A percentile compares a stretch with the other conserved stretches of the same genome.
Conservation (phyloP, 257 asterid genomes). For the Solanum piurae region DNA sequence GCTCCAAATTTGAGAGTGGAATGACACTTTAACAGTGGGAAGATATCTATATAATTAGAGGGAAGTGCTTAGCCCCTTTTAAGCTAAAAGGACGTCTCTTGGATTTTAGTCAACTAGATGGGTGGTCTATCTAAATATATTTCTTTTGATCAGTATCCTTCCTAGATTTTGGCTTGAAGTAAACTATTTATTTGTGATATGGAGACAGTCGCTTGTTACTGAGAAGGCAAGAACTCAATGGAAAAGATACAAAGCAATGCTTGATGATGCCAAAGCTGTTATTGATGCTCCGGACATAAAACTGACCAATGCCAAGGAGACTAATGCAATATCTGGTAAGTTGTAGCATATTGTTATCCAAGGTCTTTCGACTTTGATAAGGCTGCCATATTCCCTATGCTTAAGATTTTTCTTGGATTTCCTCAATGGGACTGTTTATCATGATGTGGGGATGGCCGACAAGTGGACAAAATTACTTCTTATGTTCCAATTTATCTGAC, state of each 20-base stretch:
- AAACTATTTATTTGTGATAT: constrained; percentile 1
- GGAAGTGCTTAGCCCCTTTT: neutral
- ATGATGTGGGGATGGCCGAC: neutral
- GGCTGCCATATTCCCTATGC: neutral
- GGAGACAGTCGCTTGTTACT: constrained; percentile 78
- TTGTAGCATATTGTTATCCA: neutral
- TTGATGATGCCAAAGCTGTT: constrained; percentile 51
- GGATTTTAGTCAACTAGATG: neutral
- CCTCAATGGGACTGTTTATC: neutral
- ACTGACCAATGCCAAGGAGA: constrained; percentile 8
- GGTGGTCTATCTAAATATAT: neutral
- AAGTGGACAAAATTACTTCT: neutral
- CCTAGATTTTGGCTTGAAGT: neutral
- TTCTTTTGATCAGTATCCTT: neutral
- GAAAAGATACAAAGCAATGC: constrained; percentile 68
- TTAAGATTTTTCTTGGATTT: neutral
- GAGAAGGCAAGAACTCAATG: constrained; percentile 74
- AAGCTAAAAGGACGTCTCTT: neutral
- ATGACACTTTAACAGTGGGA: neutral
- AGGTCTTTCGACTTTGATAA: neutral
- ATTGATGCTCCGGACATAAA: constrained; percentile 16
- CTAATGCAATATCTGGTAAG: constrained; percentile 13
- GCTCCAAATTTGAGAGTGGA: neutral
- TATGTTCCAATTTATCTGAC: neutral
- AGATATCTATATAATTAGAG: neutral